These are phyloP conservation scores for Ceratopteris richardii DNA, from an alignment of 75 land plant genomes.

Conservation along the genomic window DNA sequence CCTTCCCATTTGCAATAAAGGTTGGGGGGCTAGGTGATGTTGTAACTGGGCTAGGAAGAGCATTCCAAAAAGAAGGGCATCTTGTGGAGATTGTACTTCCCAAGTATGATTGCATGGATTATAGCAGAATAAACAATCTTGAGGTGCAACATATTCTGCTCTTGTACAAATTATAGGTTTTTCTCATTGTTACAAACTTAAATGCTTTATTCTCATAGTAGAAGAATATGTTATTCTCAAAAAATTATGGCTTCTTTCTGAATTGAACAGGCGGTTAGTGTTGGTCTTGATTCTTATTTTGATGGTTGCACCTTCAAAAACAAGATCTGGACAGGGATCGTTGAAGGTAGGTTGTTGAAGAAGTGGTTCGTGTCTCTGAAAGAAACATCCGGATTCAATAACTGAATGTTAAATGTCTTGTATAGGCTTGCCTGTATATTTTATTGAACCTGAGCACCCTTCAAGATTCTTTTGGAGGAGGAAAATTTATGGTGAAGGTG, in stretches of 20 bases:
- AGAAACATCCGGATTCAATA: too few relatives aligned
- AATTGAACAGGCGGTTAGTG: conserved; percentile 50
- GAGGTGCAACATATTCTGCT: conserved; percentile 30
- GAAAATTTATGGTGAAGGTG: conserved; percentile 76
- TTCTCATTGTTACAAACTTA: too few relatives aligned
- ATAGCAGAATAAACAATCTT: conserved; percentile 43
- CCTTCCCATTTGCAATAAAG: conserved; percentile 27
- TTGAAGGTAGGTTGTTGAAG: conserved; percentile 53
- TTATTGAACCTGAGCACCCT: conserved; percentile 91
- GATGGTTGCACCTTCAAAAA: conserved; percentile 77
- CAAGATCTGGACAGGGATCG: conserved; percentile 84
- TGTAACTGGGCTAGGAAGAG: conserved; percentile 80
- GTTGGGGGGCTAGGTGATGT: conserved; percentile 99
- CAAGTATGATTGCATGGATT: conserved; percentile 93
- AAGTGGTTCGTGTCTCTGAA: not conserved
- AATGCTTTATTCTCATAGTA: not conserved
- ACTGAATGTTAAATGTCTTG: too few relatives aligned
- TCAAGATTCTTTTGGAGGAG: conserved; percentile 82
- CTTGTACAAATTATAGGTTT: too few relatives aligned
- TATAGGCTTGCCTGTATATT: conserved; percentile 87
- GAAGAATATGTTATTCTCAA: too few relatives aligned
- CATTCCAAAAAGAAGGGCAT: conserved; percentile 84
- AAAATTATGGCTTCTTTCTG: not conserved
- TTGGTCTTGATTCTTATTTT: conserved; percentile 61
- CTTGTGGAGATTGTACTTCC: conserved; percentile 92